Evolutionary conservation across 140 eudicot species (phyloP), one percentile per base, ranked within the genome.

Genomic region (Ambrosia hybrid): DNA sequence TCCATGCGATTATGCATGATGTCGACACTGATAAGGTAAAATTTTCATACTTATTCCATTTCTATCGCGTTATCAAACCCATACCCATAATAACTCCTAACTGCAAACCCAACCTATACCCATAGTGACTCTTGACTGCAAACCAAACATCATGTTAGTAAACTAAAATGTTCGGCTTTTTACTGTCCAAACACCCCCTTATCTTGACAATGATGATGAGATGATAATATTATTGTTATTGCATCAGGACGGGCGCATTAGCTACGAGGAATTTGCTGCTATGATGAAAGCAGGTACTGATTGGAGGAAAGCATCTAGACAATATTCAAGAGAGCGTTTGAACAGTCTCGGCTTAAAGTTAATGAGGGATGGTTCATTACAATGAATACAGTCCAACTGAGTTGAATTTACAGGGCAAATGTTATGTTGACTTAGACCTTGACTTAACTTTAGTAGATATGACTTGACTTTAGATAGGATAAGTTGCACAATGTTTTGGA

Each of bases 221-320:
- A 48, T 57, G 0, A 5, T 21, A 11, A 41, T 57, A 3, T 41
- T 43, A 34, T 63, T 51, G 7, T 41, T 13, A 45, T 67, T 51
- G 55, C 57, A 64, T 63, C 73, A 89, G 96, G 96, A 89, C 56
- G 96, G 96, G 7, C 91, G 88, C 13, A 89, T 89, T 34, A 89
- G 96, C 80, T 89, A 79, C 5, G 91, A 83, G 17, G 96, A 89
- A 79, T 89, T 89, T 73, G 88, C 80, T 51, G 76, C 87, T 7
- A 89, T 89, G 96, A 89, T 89, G 96, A 89, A 89, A 65, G 86
- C 96, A 0, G 96, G 92, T 34, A 89, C 92, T 4, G 96, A 89
- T 80, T 83, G 96, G 96, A 77, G 96, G 67, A 89, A 89, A 73
- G 89, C 89, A 39, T 88, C 95, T 0, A 80, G 95, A 21, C 90